phyloP scores from a whole-genome alignment of 2,329 filamentous ascomycete genomes.

The Aspergillus transmontanensis region DNA sequence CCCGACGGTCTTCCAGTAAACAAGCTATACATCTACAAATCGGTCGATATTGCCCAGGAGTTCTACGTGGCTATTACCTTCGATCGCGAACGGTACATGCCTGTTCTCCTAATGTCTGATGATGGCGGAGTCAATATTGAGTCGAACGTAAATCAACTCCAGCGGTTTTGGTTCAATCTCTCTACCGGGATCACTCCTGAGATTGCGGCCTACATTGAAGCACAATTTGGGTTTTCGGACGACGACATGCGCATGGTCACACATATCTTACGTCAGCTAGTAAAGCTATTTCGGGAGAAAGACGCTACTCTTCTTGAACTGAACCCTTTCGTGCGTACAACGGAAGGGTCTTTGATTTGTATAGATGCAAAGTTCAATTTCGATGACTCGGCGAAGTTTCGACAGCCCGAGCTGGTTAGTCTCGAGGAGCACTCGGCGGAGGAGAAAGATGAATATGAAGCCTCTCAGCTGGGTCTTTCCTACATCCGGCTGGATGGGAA shows the following conservation, averaged over 20 bases:
- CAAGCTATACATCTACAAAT: slow-evolving; percentile 43
- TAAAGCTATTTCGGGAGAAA: slow-evolving; percentile 44
- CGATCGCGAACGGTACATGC: slow-evolving; percentile 46
- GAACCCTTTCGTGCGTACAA: slow-evolving; percentile 37
- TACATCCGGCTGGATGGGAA: slow-evolving; percentile 36
- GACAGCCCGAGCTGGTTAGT: slow-evolving; percentile 46
- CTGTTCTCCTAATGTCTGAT: slow-evolving; percentile 42
- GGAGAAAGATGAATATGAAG: slow-evolving; percentile 31
- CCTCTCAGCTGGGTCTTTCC: slow-evolving; percentile 37
- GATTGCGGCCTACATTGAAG: slow-evolving; percentile 25
- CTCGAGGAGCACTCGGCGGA: slow-evolving; percentile 40
- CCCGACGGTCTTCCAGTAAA: slow-evolving; percentile 29
- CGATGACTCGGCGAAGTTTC: slow-evolving; percentile 51
- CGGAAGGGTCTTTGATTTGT: slow-evolving; percentile 35
- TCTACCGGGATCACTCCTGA: slow-evolving; percentile 28
- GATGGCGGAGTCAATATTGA: slow-evolving; percentile 37
- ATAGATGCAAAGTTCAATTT: slow-evolving; percentile 49
- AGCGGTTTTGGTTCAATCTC: slow-evolving; percentile 30
- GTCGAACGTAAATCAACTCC: slow-evolving; percentile 27
- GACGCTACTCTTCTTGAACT: slow-evolving; percentile 54
- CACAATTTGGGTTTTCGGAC: slow-evolving; percentile 28
- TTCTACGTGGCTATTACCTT: slow-evolving; percentile 50
- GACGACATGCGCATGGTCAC: slow-evolving; percentile 27
- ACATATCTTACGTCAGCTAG: slow-evolving; percentile 35
- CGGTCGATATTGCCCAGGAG: slow-evolving; percentile 30